A percentile compares a stretch with the other conserved stretches of the same genome.
Conservation (phyloP, 108 stramenopile species). For the Skeletonema menzelii region DNA sequence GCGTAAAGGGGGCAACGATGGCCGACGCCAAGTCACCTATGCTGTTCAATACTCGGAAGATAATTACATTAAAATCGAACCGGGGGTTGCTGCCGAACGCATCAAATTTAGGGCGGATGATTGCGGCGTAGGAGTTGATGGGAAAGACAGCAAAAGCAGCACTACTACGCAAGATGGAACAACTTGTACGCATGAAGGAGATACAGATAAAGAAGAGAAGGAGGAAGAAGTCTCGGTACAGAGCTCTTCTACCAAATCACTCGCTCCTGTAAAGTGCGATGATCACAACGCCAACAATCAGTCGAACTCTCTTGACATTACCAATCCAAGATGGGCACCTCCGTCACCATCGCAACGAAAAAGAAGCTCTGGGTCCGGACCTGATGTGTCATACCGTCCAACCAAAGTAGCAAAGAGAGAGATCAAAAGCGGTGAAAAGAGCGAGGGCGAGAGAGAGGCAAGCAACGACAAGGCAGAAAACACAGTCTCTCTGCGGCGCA, state of each 20-base stretch:
- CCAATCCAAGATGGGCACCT: background rate
- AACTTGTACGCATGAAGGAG: too few species aligned
- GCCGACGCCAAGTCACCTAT: background rate
- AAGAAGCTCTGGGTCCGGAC: background rate
- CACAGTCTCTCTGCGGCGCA: background rate
- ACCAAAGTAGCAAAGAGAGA: background rate
- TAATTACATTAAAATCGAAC: background rate
- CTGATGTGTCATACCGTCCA: background rate
- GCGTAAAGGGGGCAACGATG: background rate
- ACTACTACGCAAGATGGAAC: too few species aligned
- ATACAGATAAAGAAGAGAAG: background rate
- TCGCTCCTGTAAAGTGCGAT: background rate
- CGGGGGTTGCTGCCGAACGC: background rate
- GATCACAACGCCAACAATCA: background rate
- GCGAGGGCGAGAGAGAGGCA: background rate
- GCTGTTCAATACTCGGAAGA: background rate
- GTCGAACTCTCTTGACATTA: background rate
- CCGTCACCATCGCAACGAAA: background rate
- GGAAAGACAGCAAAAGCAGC: background rate
- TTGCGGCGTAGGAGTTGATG: background rate
- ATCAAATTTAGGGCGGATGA: background rate
- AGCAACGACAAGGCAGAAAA: background rate
- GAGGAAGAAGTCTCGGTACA: background rate
- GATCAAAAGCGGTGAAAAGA: background rate
- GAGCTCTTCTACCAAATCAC: background rate